Percentiles rank a stretch among this genome's conserved stretches.
phyloP scores from a whole-genome alignment of 2,329 filamentous ascomycete species.

The Alternaria angustiovoidea region DNA sequence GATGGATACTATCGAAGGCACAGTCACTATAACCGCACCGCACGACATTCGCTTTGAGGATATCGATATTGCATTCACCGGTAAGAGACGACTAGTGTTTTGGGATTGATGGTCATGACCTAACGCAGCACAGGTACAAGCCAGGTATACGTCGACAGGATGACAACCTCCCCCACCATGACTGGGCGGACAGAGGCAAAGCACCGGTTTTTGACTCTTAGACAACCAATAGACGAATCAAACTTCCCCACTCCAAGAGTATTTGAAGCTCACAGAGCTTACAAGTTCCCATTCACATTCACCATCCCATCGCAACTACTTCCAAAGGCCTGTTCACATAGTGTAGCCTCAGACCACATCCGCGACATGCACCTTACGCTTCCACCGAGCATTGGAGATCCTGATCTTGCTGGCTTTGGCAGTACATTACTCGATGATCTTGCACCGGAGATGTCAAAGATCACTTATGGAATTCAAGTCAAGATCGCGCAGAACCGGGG shows the following conservation, averaged over 20 bases:
- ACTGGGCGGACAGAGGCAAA: constrained; percentile 63
- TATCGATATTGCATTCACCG: constrained; percentile 66
- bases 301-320: constrained; percentile 68
- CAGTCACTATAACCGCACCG: constrained; percentile 59
- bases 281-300: constrained; percentile 70
- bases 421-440: constrained; percentile 66
- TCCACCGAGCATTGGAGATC: constrained; percentile 69
- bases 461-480: constrained; percentile 65
- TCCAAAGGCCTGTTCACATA: constrained; percentile 66
- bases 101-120: neutral
- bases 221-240: constrained; percentile 64
- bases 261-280: constrained; percentile 62
- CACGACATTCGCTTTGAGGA: constrained; percentile 65
- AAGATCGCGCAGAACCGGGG: constrained; percentile 54
- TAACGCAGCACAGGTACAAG: constrained; percentile 55
- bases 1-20: constrained; percentile 65
- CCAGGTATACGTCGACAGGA: constrained; percentile 63
- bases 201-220: constrained; percentile 69
- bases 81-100: constrained; percentile 44
- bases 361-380: constrained; percentile 65
- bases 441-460: constrained; percentile 68
- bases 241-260: constrained; percentile 64
- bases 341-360: constrained; percentile 59
- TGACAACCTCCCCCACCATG: constrained; percentile 61
- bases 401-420: constrained; percentile 60